A percentile compares a stretch with the other conserved stretches of the same genome.
Evolutionary conservation across 345 rosid species (phyloP).

Genomic region (Sonneratia caseolaris): DNA sequence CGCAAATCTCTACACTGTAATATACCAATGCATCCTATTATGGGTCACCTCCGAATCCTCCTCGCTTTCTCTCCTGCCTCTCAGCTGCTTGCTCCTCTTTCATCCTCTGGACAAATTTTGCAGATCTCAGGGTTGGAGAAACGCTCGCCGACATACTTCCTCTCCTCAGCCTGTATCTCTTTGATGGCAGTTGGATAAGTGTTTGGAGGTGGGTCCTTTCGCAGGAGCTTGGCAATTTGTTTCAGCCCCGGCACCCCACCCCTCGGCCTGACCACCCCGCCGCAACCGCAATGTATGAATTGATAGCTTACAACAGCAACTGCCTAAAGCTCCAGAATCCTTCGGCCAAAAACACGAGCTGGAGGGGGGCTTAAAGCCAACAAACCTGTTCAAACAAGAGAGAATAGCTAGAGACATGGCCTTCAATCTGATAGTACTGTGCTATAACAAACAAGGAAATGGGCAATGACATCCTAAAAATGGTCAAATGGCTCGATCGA

Average conservation of each 20-base stretch:
- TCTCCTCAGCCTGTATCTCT: conserved; percentile 52
- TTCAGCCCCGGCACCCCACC: conserved; percentile 23
- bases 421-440: not conserved
- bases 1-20: too few relatives aligned
- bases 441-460: not conserved
- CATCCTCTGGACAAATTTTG: conserved; percentile 40
- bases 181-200: conserved; percentile 61
- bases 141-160: conserved; percentile 35
- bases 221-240: conserved; percentile 49
- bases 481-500: too few relatives aligned
- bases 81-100: conserved; percentile 45
- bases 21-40: too few relatives aligned
- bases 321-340: too few relatives aligned
- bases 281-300: too few relatives aligned
- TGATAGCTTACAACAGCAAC: too few relatives aligned
- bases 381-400: too few relatives aligned
- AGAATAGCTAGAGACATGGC: not conserved
- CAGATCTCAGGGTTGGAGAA: conserved; percentile 39
- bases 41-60: not conserved
- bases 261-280: too few relatives aligned
- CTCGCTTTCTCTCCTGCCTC: conserved; percentile 36
- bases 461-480: too few relatives aligned
- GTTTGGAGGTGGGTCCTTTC: conserved; percentile 69
- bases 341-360: too few relatives aligned
- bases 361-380: too few relatives aligned